These are phyloP conservation scores for Hyaloscypha hepaticicola DNA, from an alignment of 495 filamentous ascomycete species.

Conservation along the genomic window DNA sequence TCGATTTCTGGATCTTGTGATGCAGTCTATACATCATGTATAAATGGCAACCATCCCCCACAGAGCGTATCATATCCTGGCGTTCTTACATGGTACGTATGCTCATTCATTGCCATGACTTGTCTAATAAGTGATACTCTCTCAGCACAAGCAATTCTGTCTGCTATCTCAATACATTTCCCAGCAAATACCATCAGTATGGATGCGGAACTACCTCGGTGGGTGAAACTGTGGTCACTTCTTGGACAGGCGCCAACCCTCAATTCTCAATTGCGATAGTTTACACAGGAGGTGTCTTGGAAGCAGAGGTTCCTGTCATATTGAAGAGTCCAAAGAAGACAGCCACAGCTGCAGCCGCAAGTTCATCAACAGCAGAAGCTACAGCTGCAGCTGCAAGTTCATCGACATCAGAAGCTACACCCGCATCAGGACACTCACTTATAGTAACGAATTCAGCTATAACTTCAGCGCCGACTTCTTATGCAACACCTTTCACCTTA, in stretches of 20 bases:
- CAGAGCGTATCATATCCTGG: constrained; percentile 6
- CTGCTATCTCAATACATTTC: neutral
- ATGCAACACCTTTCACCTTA: no score
- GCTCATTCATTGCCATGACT: neutral
- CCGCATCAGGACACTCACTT: neutral
- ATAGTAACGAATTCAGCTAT: neutral
- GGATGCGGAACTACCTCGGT: neutral
- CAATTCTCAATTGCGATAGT: constrained; percentile 1
- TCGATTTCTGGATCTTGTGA: neutral
- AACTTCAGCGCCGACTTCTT: no score
- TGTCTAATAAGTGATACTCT: neutral
- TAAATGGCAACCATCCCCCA: neutral
- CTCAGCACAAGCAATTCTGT: neutral
- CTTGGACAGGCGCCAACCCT: neutral
- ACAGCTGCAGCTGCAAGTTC: no score
- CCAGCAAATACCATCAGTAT: neutral
- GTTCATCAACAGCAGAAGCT: neutral
- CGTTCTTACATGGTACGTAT: neutral
- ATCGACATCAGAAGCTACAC: neutral
- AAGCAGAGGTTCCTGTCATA: neutral
- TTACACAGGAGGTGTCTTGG: constrained; percentile 1
- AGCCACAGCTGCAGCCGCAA: neutral
- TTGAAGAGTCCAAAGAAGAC: no score
- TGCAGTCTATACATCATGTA: constrained; percentile 5
- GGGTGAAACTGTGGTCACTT: constrained; percentile 3